A percentile compares a stretch with the other conserved stretches of the same genome.
These are phyloP conservation scores for Boletus sensibilis DNA, from an alignment of 768 basidiomycete species.

Conservation along the genomic window DNA sequence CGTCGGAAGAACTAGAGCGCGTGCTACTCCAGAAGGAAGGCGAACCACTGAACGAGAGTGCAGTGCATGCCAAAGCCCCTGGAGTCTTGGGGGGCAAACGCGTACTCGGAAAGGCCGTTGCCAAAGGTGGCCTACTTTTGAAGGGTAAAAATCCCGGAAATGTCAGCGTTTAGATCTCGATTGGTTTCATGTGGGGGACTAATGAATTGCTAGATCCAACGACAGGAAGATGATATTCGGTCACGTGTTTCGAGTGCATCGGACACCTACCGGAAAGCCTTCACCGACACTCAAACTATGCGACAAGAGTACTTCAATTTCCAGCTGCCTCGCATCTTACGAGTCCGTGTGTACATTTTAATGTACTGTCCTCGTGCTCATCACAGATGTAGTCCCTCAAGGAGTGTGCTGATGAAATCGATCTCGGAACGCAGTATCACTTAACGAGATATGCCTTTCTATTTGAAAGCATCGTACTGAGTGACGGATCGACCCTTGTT, in stretches of 20 bases:
- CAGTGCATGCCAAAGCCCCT: conserved; percentile 59
- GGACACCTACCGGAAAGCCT: conserved; percentile 87
- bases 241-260: conserved; percentile 80
- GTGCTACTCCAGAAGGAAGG: conserved; percentile 93
- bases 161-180: conserved; percentile 37
- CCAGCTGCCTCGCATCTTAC: conserved; percentile 88
- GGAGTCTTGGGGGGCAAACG: conserved; percentile 68
- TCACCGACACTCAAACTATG: conserved; percentile 84
- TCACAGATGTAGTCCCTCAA: conserved; percentile 66
- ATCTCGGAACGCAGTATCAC: conserved; percentile 98
- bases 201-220: conserved; percentile 57
- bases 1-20: conserved; percentile 93
- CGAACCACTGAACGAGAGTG: conserved; percentile 83
- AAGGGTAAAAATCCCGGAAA: conserved; percentile 94
- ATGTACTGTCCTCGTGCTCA: conserved; percentile 7
- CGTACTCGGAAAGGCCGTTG: conserved; percentile 86
- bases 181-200: conserved; percentile 7
- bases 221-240: conserved; percentile 94
- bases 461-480: conserved; percentile 86
- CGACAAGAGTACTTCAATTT: conserved; percentile 98
- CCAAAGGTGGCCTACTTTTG: conserved; percentile 83
- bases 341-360: conserved; percentile 53
- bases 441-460: conserved; percentile 92
- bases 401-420: conserved; percentile 94
- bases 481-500: conserved; percentile 81